Evolutionary conservation across 164 flowering plant species (phyloP).

Genomic region (Paratinospora sagittata): DNA sequence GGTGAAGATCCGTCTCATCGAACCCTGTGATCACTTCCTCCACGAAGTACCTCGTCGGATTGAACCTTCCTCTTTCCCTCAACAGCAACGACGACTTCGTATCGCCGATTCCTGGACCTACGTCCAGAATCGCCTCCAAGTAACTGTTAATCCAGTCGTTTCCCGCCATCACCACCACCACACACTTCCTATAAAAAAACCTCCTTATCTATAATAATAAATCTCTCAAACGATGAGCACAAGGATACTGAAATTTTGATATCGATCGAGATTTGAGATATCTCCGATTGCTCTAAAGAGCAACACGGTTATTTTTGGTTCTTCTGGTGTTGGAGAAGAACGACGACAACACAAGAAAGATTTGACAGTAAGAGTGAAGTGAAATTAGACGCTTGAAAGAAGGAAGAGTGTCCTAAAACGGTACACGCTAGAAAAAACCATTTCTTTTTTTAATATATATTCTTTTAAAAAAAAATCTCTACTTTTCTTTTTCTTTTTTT

Average conservation of each 20-base stretch:
- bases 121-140: slow-evolving; percentile 92
- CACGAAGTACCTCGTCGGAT: slow-evolving; percentile 93
- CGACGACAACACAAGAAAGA: background rate
- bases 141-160: slow-evolving; percentile 99
- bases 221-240: background rate
- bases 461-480: too few species aligned
- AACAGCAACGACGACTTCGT: slow-evolving; percentile 60
- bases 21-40: slow-evolving; percentile 96
- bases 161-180: slow-evolving; percentile 63
- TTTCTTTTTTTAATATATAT: background rate
- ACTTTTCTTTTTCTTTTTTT: too few species aligned
- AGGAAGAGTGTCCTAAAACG: background rate
- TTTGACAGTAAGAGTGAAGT: background rate
- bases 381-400: background rate
- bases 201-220: too few species aligned
- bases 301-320: background rate
- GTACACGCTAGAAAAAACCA: background rate
- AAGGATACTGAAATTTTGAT: background rate
- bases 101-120: slow-evolving; percentile 65
- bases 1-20: slow-evolving; percentile 96
- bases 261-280: background rate
- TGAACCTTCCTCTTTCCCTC: slow-evolving; percentile 90
- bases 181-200: too few species aligned
- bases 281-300: background rate
- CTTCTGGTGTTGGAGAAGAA: background rate